Base-by-base conservation (phyloP, 495 filamentous ascomycete genomes). In the Podospora pseudopauciseta region DNA sequence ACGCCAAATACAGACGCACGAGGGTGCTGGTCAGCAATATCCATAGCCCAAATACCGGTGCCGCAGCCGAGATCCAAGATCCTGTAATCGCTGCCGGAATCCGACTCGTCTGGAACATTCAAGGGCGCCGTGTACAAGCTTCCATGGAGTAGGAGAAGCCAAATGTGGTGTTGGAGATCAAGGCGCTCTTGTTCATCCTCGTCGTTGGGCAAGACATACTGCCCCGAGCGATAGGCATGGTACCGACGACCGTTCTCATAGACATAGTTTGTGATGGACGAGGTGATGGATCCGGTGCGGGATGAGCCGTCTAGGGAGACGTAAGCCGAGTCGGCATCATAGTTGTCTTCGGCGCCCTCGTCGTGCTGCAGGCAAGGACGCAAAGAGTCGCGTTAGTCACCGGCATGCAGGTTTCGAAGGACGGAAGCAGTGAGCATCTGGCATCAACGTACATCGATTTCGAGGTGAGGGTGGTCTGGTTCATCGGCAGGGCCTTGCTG, bases 21-120 rank as follows among this genome's bases (percentile, higher is more conserved):
- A 3, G 86, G 86, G 64, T 68, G 66, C 61, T 70, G 32, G 63
- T 72, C 70, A 55, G 68, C 70, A 61, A 74, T 86, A 61, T 83
- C 87, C 67, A 88, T 80, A 5, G 86, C 86, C 86, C 86, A 89
- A 65, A 87, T 87, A 23, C 87, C 87, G 15, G 86, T 88, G 9
- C 87, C 87, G 2, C 85, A 88, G 39, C 86, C 87, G 44, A 88
- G 78, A 65, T 89, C 87, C 44, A 88, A 79, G 32, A 88, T 79
- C 39, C 81, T 79, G 66, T 68, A 71, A 57, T 71, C 66, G 39
- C 18, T 19, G 57, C 49, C 58, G 57, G 5, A 26, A 55, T 57
- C 63, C 5, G 19, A 65, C 6, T 86, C 80, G 15, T 78, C 72
- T 0, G 83, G 81, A 53, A 83, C 75, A 6, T 75, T 67, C 16